Conservation (phyloP, 257 asterid species). For the Ballota nigra region DNA sequence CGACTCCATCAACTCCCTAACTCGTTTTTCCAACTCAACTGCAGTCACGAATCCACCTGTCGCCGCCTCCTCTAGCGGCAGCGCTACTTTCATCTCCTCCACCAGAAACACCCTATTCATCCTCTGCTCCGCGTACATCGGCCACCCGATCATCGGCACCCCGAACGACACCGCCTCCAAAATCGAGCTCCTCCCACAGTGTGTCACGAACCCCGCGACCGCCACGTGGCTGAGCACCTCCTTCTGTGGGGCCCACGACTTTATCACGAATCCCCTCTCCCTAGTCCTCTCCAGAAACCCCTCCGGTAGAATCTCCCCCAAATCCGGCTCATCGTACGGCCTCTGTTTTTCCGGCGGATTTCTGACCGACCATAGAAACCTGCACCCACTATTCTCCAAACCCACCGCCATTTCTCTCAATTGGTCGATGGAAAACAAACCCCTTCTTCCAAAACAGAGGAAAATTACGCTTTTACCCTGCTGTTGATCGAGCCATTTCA, state of each 20-base stretch:
- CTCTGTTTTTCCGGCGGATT: constrained; percentile 22
- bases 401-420: constrained; percentile 42
- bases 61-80: constrained; percentile 7
- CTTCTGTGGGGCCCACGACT: constrained; percentile 63
- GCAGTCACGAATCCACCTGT: constrained; percentile 51
- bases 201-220: constrained; percentile 66
- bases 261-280: constrained; percentile 43
- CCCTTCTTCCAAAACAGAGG: constrained; percentile 58
- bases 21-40: constrained; percentile 46
- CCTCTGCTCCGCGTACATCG: constrained; percentile 63
- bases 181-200: constrained; percentile 63
- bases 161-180: constrained; percentile 16
- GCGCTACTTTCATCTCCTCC: constrained; percentile 18
- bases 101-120: constrained; percentile 29
- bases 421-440: constrained; percentile 28
- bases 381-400: constrained; percentile 47
- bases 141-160: constrained; percentile 58
- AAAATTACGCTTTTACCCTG: constrained; percentile 48
- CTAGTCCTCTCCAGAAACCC: constrained; percentile 47
- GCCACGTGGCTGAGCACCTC: constrained; percentile 47
- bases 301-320: constrained; percentile 32
- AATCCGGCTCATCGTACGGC: no score
- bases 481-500: constrained; percentile 61
- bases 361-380: constrained; percentile 35
- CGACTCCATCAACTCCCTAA: constrained; percentile 40